phyloP scores from a whole-genome alignment of 768 basidiomycete genomes.

The Pulveroboletus sp. region DNA sequence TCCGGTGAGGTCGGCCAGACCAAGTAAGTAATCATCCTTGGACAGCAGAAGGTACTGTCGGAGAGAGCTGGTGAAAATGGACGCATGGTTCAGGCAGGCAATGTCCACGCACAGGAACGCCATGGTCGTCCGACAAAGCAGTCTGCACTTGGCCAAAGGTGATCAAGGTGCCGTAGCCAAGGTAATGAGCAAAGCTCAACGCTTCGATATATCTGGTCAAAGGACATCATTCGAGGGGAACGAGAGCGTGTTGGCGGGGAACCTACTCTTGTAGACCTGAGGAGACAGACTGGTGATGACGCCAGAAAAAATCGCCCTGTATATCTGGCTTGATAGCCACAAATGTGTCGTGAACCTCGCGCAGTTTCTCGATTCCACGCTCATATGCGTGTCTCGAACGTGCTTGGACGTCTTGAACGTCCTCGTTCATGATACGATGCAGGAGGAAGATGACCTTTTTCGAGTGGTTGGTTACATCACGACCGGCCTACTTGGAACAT shows the following conservation, averaged over 20 bases:
- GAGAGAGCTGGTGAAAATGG: constrained; percentile 1
- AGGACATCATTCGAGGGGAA: constrained; percentile 13
- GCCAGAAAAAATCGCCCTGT: constrained; percentile 68
- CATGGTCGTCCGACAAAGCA: constrained; percentile 55
- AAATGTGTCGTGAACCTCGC: constrained; percentile 63
- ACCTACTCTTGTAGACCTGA: constrained; percentile 76
- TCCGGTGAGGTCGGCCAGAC: constrained; percentile 90
- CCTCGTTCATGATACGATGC: constrained; percentile 62
- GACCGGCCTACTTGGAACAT: constrained; percentile 50
- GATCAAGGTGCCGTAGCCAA: constrained; percentile 65
- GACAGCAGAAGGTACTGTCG: constrained; percentile 72
- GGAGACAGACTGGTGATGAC: constrained; percentile 67
- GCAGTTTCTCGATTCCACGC: constrained; percentile 54
- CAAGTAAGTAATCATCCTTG: constrained; percentile 83
- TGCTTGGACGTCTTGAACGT: constrained; percentile 24
- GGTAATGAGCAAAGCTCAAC: constrained; percentile 81
- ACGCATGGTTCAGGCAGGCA: constrained; percentile 1
- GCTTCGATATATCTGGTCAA: constrained; percentile 78
- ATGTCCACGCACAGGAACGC: constrained; percentile 52
- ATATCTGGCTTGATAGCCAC: constrained; percentile 58
- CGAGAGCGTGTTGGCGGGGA: neutral
- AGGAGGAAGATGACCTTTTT: constrained; percentile 94
- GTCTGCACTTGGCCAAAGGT: constrained; percentile 63
- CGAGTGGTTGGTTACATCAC: constrained; percentile 86
- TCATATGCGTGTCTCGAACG: constrained; percentile 43